Base-by-base conservation (phyloP, 1,284 basidiomycete genomes). In the Cryptococcus sp. region DNA sequence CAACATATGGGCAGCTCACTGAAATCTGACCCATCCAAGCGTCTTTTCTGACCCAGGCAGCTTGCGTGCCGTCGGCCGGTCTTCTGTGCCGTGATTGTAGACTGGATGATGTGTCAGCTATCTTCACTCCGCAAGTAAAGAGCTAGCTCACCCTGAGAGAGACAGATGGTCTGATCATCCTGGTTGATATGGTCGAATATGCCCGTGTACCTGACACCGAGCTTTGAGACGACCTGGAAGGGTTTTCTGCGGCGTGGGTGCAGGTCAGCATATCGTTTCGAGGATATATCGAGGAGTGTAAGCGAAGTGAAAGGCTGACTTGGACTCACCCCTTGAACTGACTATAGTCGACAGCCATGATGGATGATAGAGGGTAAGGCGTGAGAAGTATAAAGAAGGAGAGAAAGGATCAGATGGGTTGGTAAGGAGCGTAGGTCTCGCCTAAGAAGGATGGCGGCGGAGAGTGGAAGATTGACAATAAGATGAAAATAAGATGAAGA, bases 1-100 rank as follows among this genome's bases (percentile, higher is more conserved):
- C 22, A 46, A 3, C 8, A n/a, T 6, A 20, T 19, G 4, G 47
- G 15, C 5, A 48, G 41, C 88, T 68, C 73, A 88, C 90, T 95
- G 53, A 87, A 91, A 80, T 91, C 94, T 79, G 86, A 89, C 81
- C 76, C 76, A 77, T 17, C 76, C 76, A 0, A 77, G 64, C 1
- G 66, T 68, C 19, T 60, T 62, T 3, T 63, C 53, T 0, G 69
- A 71, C 3, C 72, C 72, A 11, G 72, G 68, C 5, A 76, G 53
- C 39, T 66, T 69, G 16, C 67, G 59, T 6, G 63, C 57, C 0
- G 70, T 67, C 4, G 70, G 69, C n/a, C 76, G 60, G 55, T 75
- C 71, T 61, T 77, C 76, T 0, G 76, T 76, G 7, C 76, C 76
- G 57, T 75, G 73, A 52, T 75, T 77, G 60, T 65, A 77, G 20